Conservation (phyloP, 2,329 filamentous ascomycete genomes). For the Diplocarpon rosae region DNA sequence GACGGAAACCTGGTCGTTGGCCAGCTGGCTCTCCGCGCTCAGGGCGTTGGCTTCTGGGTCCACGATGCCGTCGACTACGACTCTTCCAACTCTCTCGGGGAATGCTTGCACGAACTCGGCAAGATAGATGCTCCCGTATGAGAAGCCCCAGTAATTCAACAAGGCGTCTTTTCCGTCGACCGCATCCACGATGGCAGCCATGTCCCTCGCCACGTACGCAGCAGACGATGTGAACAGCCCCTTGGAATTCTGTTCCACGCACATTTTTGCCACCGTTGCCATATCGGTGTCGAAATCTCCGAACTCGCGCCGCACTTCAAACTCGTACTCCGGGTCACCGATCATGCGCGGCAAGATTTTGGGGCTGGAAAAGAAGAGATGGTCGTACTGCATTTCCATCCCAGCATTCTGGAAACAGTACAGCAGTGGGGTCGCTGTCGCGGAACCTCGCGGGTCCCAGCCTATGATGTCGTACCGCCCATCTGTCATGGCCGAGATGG, state of each 20-base stretch:
- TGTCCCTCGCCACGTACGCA: conserved; percentile 13
- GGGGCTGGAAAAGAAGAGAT: conserved; percentile 6
- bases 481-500: conserved; percentile 9
- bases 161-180: not conserved
- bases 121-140: conserved; percentile 35
- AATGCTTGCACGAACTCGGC: conserved; percentile 33
- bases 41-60: conserved; percentile 31
- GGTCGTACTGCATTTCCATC: conserved; percentile 8
- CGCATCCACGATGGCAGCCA: conserved; percentile 13
- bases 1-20: conserved; percentile 10
- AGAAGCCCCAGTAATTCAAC: conserved; percentile 35
- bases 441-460: conserved; percentile 14
- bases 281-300: conserved; percentile 6
- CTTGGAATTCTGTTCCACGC: conserved; percentile 8
- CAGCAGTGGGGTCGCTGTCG: conserved; percentile 6
- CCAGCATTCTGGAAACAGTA: conserved; percentile 10
- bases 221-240: conserved; percentile 14
- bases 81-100: conserved; percentile 30
- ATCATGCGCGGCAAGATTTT: conserved; percentile 13
- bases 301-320: not conserved
- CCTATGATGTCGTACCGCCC: conserved; percentile 14
- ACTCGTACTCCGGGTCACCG: conserved; percentile 4
- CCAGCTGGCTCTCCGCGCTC: conserved; percentile 9
- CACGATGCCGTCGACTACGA: conserved; percentile 25
- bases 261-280: conserved; percentile 7